Conservation (phyloP, 2,329 filamentous ascomycete species). For the Xylaria sp. region DNA sequence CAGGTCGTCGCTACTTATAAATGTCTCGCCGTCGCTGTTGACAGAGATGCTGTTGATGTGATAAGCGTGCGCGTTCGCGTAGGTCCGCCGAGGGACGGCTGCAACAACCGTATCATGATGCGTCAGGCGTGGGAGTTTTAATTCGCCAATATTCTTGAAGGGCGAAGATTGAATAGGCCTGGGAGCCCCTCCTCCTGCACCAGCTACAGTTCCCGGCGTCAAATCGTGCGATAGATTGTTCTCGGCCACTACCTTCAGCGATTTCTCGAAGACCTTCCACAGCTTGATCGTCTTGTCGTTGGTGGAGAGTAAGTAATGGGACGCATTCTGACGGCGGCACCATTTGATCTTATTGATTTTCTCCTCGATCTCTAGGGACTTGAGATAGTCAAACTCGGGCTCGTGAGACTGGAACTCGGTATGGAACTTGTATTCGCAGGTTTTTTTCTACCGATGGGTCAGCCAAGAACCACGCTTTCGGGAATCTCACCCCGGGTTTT, state of each 20-base stretch:
- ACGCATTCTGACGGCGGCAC: conserved; percentile 97
- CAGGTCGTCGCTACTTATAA: conserved; percentile 97
- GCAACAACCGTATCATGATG: conserved; percentile 98
- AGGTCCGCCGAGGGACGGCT: conserved; percentile 91
- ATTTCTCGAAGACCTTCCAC: conserved; percentile 99
- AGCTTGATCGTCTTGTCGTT: conserved; percentile 99
- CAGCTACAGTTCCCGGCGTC: conserved; percentile 73
- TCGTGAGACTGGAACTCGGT: conserved; percentile 99
- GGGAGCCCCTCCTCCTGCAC: conserved; percentile 73
- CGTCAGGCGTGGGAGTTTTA: conserved; percentile 94
- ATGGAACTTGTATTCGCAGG: conserved; percentile 99
- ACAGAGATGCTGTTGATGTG: conserved; percentile 99
- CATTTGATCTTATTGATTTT: conserved; percentile 99
- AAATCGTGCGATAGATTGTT: conserved; percentile 97
- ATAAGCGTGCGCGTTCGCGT: conserved; percentile 97
- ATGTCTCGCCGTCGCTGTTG: conserved; percentile 98
- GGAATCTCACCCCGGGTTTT: neutral
- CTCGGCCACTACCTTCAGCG: conserved; percentile 96
- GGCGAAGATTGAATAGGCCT: conserved; percentile 70
- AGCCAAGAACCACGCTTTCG: conserved; percentile 8
- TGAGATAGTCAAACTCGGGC: conserved; percentile 98
- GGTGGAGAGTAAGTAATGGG: conserved; percentile 95
- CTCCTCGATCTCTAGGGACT: conserved; percentile 98
- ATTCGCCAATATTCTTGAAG: conserved; percentile 78
- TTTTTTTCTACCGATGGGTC: conserved; percentile 78